Evolutionary conservation across 2,329 filamentous ascomycete species (phyloP).

Genomic region (Colletotrichum melonis): DNA sequence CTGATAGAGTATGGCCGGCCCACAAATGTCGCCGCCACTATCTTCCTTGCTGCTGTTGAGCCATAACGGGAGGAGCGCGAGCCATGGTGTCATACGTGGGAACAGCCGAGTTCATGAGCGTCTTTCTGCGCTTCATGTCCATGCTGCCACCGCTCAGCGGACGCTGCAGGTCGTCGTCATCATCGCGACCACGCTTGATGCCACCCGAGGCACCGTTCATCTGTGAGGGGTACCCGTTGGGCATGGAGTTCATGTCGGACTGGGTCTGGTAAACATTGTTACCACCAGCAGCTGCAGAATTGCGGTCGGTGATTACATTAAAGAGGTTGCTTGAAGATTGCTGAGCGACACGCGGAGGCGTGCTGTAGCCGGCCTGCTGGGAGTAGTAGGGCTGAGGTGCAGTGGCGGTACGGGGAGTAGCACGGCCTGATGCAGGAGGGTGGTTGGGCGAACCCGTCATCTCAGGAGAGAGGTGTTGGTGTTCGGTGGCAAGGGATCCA

Average conservation of each 20-base stretch:
- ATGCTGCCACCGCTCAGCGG: slow-evolving; percentile 70
- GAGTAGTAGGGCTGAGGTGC: slow-evolving; percentile 80
- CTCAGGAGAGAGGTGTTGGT: slow-evolving; percentile 82
- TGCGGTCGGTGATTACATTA: slow-evolving; percentile 86
- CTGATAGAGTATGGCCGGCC: background rate
- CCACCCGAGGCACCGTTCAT: slow-evolving; percentile 70
- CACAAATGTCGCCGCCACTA: slow-evolving; percentile 40
- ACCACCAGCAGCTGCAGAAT: slow-evolving; percentile 68
- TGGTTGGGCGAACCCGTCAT: slow-evolving; percentile 85
- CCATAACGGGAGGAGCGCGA: slow-evolving; percentile 58
- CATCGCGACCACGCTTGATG: slow-evolving; percentile 63
- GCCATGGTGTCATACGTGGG: slow-evolving; percentile 63
- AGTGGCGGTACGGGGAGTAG: slow-evolving; percentile 84
- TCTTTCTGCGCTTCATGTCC: slow-evolving; percentile 84
- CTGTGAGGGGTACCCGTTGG: slow-evolving; percentile 73
- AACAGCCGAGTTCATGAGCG: slow-evolving; percentile 71
- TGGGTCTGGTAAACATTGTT: slow-evolving; percentile 79
- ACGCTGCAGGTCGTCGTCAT: slow-evolving; percentile 70
- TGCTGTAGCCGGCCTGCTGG: slow-evolving; percentile 76
- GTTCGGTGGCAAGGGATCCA: slow-evolving; percentile 75
- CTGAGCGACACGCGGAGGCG: slow-evolving; percentile 76
- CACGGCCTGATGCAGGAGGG: slow-evolving; percentile 83
- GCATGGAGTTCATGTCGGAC: slow-evolving; percentile 67
- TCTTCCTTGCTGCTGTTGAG: slow-evolving; percentile 51
- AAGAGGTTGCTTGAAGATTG: slow-evolving; percentile 85